Percentiles rank a stretch among this genome's conserved stretches.
Conservation (phyloP, 208 protist species). For the Trypanosoma lewisi region DNA sequence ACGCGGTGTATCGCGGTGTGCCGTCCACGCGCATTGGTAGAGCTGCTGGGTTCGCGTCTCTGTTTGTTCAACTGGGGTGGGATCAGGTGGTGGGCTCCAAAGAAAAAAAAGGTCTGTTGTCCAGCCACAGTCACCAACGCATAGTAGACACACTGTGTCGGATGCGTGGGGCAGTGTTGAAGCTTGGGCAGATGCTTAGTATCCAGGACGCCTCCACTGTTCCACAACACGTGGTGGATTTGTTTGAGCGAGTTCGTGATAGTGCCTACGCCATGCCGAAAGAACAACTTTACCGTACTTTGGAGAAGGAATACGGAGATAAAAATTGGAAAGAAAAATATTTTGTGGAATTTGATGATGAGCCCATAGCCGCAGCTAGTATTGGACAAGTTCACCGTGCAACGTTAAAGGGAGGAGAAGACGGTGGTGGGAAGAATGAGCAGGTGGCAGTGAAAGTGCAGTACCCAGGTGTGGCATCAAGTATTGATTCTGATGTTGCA, state of each 20-base stretch:
- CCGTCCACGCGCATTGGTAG: constrained; percentile 56
- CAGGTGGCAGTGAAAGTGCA: constrained; percentile 93
- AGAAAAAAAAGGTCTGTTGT: constrained; percentile 31
- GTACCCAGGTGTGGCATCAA: constrained; percentile 76
- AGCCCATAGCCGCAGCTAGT: constrained; percentile 93
- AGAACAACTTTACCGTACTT: constrained; percentile 52
- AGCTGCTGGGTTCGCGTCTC: constrained; percentile 63
- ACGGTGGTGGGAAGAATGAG: constrained; percentile 40
- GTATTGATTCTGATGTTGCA: constrained; percentile 88
- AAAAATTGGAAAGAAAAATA: constrained; percentile 45
- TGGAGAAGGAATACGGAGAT: constrained; percentile 42
- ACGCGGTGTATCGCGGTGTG: constrained; percentile 41
- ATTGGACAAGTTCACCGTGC: constrained; percentile 95
- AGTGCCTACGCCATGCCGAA: constrained; percentile 84
- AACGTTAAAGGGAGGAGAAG: constrained; percentile 45
- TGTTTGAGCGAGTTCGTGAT: constrained; percentile 85
- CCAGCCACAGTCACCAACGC: constrained; percentile 50
- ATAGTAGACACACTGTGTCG: constrained; percentile 94
- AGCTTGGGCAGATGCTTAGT: constrained; percentile 96
- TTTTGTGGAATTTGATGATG: constrained; percentile 83
- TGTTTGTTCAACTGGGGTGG: constrained; percentile 69
- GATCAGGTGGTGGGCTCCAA: constrained; percentile 42
- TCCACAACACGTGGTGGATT: constrained; percentile 60
- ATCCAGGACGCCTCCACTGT: constrained; percentile 86
- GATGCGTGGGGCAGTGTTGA: constrained; percentile 93